Evolutionary conservation across 2,329 filamentous ascomycete species (phyloP), one percentile per base, ranked within the genome.

Genomic region (Fusarium aywerte): DNA sequence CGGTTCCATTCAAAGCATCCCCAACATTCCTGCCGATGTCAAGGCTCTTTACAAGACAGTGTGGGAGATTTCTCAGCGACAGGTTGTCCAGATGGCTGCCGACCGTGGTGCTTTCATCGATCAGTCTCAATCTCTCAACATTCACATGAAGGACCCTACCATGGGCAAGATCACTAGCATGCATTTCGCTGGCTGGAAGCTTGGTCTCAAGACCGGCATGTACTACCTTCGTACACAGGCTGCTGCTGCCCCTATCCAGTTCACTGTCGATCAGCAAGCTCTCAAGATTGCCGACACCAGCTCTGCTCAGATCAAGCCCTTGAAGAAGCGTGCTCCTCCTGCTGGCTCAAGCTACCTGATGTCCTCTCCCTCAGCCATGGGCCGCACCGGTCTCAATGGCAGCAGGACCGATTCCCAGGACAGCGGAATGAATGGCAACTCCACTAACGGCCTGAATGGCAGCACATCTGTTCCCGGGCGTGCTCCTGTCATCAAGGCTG

Each of bases 121-220:
- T 78, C 96, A 99, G 86, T 97, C 94, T 49, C 96, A 99, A 81
- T 98, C 95, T 13, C 89, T 99, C 74, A 99, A 99, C 86, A 98
- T 99, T 73, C 96, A 99, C 85, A 93, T 99, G 90, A 97, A 96
- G 81, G 95, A 98, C 76, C 96, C 96, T 39, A 97, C 94, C 50
- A 98, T 99, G 95, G 96, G 96, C 82, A 99, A 99, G 87, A 97
- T 99, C 80, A 99, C 96, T 62, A 96, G 91, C 80, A 99, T 99
- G 96, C 96, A 99, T 84, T 99, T 99, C 77, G 88, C 96, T 47
- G 96, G 96, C 74, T 99, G 96, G 96, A 99, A 98, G 87, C 90
- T 98, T 70, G 96, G 96, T 76, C 88, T 99, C 73, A 99, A 99
- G 91, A 99, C 96, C 33, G 96, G 96, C 84, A 98, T 99, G 96